Percentiles rank a stretch among this genome's conserved stretches.
These are phyloP conservation scores for Populus davidiana DNA, from an alignment of 345 rosid species.

Conservation along the genomic window DNA sequence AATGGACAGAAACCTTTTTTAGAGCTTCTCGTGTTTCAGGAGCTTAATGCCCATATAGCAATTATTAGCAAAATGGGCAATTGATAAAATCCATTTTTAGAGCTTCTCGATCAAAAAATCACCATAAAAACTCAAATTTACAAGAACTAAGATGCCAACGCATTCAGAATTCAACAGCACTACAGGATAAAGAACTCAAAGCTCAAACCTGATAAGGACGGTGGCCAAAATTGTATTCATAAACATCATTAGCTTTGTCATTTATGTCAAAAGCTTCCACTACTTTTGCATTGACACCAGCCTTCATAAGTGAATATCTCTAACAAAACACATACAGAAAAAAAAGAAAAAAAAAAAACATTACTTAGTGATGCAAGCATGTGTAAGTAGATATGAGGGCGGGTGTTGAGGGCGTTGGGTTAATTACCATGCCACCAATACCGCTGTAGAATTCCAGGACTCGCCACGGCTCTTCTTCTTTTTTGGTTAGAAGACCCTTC, in stretches of 20 bases:
- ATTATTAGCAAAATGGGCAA: no score
- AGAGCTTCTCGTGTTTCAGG: no score
- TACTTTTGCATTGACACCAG: conserved; percentile 52
- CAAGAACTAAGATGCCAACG: no score
- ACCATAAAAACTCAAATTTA: no score
- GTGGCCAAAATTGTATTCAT: conserved; percentile 77
- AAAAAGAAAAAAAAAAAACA: background rate
- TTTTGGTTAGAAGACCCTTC: background rate
- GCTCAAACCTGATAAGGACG: conserved; percentile 77
- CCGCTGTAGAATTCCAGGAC: conserved; percentile 94
- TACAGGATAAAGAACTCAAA: background rate
- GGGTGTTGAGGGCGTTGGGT: background rate
- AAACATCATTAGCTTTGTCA: conserved; percentile 83
- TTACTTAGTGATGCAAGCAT: background rate
- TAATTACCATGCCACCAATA: conserved; percentile 77
- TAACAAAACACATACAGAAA: conserved; percentile 10
- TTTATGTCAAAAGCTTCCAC: conserved; percentile 90
- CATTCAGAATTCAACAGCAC: no score
- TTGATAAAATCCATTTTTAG: no score
- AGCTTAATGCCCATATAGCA: no score
- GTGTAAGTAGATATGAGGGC: background rate
- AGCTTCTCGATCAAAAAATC: no score
- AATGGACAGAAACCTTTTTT: no score
- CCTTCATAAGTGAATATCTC: conserved; percentile 72
- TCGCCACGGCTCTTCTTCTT: conserved; percentile 56